Evolutionary conservation across 1,284 basidiomycete species (phyloP).

Genomic region (Irpex rosettiformis): DNA sequence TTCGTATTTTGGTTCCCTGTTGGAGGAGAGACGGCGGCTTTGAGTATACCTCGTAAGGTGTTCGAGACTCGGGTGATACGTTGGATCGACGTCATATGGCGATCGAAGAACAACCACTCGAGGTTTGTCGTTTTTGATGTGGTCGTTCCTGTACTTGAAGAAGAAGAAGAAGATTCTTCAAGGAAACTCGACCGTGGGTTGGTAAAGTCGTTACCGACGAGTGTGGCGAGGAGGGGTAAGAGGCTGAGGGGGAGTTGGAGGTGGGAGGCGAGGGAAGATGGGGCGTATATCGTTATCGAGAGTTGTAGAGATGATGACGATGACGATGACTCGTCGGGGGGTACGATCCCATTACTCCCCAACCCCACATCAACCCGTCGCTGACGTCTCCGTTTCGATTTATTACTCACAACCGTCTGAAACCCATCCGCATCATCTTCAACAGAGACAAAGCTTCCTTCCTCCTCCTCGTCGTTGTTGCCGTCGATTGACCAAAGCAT

Average conservation of each 20-base stretch:
- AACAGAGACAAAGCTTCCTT: too few relatives aligned
- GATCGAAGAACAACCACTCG: slow-evolving; percentile 68
- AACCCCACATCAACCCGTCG: slow-evolving; percentile 24
- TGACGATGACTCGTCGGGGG: slow-evolving; percentile 40
- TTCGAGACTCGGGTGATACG: slow-evolving; percentile 57
- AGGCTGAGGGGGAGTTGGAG: slow-evolving; percentile 68
- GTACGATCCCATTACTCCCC: slow-evolving; percentile 44
- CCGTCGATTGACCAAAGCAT: slow-evolving; percentile 62
- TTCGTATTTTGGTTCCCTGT: slow-evolving; percentile 44
- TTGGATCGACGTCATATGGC: slow-evolving; percentile 48
- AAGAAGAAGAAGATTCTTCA: slow-evolving; percentile 30
- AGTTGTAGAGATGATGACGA: slow-evolving; percentile 37
- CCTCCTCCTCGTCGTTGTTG: too few relatives aligned
- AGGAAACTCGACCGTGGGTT: slow-evolving; percentile 32
- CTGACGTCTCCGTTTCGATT: slow-evolving; percentile 40
- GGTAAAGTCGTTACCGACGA: slow-evolving; percentile 84
- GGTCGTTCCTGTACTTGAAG: too few relatives aligned
- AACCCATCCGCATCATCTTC: slow-evolving; percentile 56
- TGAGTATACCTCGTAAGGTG: slow-evolving; percentile 51
- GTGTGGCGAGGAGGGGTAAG: slow-evolving; percentile 80
- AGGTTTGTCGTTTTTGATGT: slow-evolving; percentile 32
- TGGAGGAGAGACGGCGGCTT: slow-evolving; percentile 31
- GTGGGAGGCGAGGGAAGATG: slow-evolving; percentile 59
- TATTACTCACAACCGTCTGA: slow-evolving; percentile 46
- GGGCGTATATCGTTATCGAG: slow-evolving; percentile 58